Evolutionary conservation across 192 early-diverging fungal species (phyloP).

Genomic region (Jimgerdemannia lactiflua): DNA sequence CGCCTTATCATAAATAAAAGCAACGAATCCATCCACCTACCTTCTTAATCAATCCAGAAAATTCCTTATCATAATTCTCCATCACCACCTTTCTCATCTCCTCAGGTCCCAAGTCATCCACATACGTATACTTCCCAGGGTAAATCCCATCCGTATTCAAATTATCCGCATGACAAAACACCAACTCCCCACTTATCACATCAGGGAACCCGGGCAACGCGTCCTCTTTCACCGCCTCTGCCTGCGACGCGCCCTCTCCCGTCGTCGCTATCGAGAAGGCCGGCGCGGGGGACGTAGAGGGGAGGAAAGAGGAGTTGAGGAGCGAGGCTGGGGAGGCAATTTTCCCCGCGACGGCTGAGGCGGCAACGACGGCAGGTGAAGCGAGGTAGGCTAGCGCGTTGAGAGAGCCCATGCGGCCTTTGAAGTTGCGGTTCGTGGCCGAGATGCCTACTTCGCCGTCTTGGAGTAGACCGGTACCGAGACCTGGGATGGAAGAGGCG

Average conservation of each 20-base stretch:
- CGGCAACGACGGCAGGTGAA: conserved; percentile 94
- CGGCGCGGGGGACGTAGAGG: neutral
- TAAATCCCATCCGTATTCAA: conserved; percentile 99
- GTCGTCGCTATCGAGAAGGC: conserved; percentile 14
- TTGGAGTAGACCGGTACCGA: conserved; percentile 89
- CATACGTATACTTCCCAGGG: conserved; percentile 98
- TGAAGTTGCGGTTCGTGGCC: conserved; percentile 99
- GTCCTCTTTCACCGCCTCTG: neutral
- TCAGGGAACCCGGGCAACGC: conserved; percentile 72
- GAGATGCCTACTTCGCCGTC: conserved; percentile 98
- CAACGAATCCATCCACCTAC: conserved; percentile 22
- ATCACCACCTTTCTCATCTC: conserved; percentile 95
- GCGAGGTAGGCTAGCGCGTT: conserved; percentile 90
- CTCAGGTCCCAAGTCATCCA: conserved; percentile 88
- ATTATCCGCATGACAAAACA: conserved; percentile 93
- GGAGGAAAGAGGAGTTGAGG: conserved; percentile 12
- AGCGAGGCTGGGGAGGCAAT: conserved; percentile 41
- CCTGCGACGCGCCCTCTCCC: conserved; percentile 13
- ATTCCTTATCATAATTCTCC: conserved; percentile 97
- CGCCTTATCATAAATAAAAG: neutral
- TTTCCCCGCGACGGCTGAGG: conserved; percentile 84
- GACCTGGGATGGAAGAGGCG: conserved; percentile 38
- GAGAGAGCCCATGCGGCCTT: conserved; percentile 98
- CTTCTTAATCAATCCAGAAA: conserved; percentile 61
- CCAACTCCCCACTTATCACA: conserved; percentile 73